Conservation (phyloP, 2,329 filamentous ascomycete species). For the Chaetothyriales sp. region DNA sequence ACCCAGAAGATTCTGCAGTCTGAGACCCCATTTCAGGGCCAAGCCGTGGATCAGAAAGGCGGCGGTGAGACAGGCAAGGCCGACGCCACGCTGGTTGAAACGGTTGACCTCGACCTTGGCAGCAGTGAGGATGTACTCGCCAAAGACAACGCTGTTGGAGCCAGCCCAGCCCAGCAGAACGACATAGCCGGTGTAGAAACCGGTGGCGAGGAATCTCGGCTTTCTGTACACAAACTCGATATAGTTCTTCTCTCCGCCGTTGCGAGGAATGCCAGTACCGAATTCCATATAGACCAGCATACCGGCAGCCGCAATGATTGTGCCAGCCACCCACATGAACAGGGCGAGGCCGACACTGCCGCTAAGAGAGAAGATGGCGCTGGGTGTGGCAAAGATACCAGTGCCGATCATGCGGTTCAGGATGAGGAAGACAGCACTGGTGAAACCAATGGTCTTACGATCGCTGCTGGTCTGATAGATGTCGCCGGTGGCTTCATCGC, state of each 20-base stretch:
- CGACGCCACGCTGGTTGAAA: constrained; percentile 37
- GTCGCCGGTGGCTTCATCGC: constrained; percentile 9
- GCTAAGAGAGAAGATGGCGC: constrained; percentile 40
- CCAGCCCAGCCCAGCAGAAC: constrained; percentile 38
- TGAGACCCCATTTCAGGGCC: constrained; percentile 33
- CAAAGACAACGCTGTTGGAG: constrained; percentile 38
- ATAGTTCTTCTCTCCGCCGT: constrained; percentile 39
- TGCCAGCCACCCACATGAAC: constrained; percentile 40
- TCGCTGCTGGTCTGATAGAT: constrained; percentile 19
- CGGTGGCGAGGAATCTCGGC: constrained; percentile 38
- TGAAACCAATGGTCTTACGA: constrained; percentile 26
- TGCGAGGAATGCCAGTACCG: constrained; percentile 31
- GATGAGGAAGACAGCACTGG: constrained; percentile 32
- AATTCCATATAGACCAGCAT: constrained; percentile 35
- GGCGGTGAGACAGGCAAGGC: constrained; percentile 32
- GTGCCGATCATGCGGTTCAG: constrained; percentile 33
- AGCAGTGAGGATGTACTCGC: constrained; percentile 37
- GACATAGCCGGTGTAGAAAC: constrained; percentile 38
- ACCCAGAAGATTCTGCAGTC: constrained; percentile 36
- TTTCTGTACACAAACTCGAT: constrained; percentile 38
- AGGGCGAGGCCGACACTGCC: constrained; percentile 41
- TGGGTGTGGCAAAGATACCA: constrained; percentile 41
- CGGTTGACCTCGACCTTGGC: constrained; percentile 19
- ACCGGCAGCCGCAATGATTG: constrained; percentile 31
- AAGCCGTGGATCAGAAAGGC: constrained; percentile 35